Base-by-base conservation (phyloP, 352 stramenopile genomes). In the Phytophthora rubi region DNA sequence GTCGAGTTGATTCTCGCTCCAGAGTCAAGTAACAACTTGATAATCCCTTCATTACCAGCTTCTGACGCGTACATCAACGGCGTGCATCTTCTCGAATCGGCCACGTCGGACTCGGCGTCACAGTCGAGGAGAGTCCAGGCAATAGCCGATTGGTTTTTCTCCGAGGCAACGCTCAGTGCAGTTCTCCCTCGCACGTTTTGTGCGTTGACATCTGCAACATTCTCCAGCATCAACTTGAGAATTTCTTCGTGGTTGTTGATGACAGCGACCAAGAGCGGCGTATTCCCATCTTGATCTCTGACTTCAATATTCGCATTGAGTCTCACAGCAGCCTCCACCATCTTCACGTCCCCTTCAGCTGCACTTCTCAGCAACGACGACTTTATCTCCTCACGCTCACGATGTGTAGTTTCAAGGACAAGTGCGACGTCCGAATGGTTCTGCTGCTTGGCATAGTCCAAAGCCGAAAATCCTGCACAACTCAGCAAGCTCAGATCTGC, bases 111-210 rank as follows among this genome's bases (percentile, higher is more conserved):
- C 7, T 44, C 28, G 4, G 30, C 28, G n/a, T 59, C n/a, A 28
- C 32, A n/a, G 10, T 47, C 32, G 3, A 59, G 32, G 8, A 59
- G 53, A 9, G 33, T 28, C 33, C 30, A 18, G 21, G 13, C 32
- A n/a, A 10, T 47, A 7, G 16, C 32, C 8, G 18, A 28, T 23
- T 44, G 12, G 6, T 33, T 33, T 47, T 45, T 59, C 30, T 42
- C 53, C 6, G 53, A 42, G 3, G 53, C 53, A n/a, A 59, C 15
- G 12, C 33, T 44, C 32, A 47, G 32, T 9, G 53, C 28, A 6
- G 53, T 59, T 7, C 53, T 30, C 16, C 53, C 53, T 47, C 30
- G n/a, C n/a, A 10, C 16, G 33, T 44, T 59, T 16, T 59, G 16
- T 5, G 53, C 53, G 12, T 47, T 59, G 9, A 59, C 32, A 13